Base-by-base conservation (phyloP, 306 rosid genomes). In the Fragaria vesca region DNA sequence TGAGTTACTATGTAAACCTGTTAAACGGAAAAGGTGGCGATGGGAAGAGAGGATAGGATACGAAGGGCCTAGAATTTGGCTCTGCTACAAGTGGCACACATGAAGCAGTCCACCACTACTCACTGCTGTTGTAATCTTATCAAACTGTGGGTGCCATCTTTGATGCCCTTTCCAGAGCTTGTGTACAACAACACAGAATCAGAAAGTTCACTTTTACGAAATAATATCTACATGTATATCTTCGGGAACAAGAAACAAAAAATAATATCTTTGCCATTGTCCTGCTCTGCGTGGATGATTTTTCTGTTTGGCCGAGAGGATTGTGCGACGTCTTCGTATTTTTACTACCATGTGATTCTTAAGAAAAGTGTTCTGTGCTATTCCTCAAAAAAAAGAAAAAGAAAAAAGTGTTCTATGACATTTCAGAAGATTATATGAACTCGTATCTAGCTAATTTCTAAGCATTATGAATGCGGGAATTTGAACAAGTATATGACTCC, bases 41-140 rank as follows among this genome's bases (percentile, higher is more conserved):
- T 84, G 79, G 58, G 86, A 46, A 30, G 3, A 77, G 71, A 50
- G 40, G 88, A 87, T 87, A 82, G 84, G 79, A 71, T 69, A 62
- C 54, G 90, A 81, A 79, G 81, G 88, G 80, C 34, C 78, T 54
- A 65, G 78, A 86, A 86, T 48, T 20, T 26, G 17, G 24, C 48
- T 34, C 36, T 60, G 3, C 24, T 18, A 68, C 85, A 85, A 78
- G 76, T 80, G 88, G 80, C 88, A 71, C 4, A 18, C 86, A 79
- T 86, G 82, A 52, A 82, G 57, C 62, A 8, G 54, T 28, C 66
- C 57, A 58, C 5, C 58, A 52, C 9, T 10, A 42, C 50, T 46
- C 32, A 5, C 17, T 51, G 34, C 34, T 30, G 34, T 55, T 55
- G 62, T 55, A n/a, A 55, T n/a, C 28, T 55, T n/a, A 2, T 8